Base-by-base conservation (phyloP, 2,329 filamentous ascomycete genomes). In the Xylariomycetidae sp. region DNA sequence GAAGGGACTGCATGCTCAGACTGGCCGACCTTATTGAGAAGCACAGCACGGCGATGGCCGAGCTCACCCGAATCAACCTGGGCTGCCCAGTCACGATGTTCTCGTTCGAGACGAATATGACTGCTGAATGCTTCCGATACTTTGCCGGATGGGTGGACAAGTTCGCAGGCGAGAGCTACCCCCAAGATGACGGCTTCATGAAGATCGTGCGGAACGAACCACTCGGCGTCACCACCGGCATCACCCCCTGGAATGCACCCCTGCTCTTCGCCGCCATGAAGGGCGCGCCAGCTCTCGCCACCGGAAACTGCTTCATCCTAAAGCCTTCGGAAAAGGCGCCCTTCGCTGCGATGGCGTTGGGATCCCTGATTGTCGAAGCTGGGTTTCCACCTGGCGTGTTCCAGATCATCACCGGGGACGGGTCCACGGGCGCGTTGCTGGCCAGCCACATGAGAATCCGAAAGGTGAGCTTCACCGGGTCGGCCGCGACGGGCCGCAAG, bases 401-500 rank as follows among this genome's bases (percentile, higher is more conserved):
- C 18, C 52, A 64, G 28, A 37, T 63, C 19, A 38, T 70, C 2
- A 56, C 40, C 1, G 43, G 43, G 4, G 43, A 42, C 23, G 43
- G 34, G 4, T 38, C 40, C 7, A 39, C 38, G 9, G 42, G 42
- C 2, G 40, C 40, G 10, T 32, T 39, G 12, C n/a, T 45, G 10
- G 40, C 43, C 8, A 38, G 34, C 10, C 40, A 45, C 16, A 45
- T 45, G 43, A 33, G 16, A 10, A 18, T 43, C 7, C 38, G 43
- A 8, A 45, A 43, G 25, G 35, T 45, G n/a, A 45, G 40, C 24
- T 45, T 45, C 7, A 45, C 42, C 1, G 42, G 42, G 3, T 42
- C 38, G 2, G 57, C 12, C 63, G 67, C 1, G 57, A 64, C 34
- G 2, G 19, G 82, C 43, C 72, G 74, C 45, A 85, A 32, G 19